Base-by-base conservation (phyloP, 257 asterid genomes). In the Mentha longifolia region DNA sequence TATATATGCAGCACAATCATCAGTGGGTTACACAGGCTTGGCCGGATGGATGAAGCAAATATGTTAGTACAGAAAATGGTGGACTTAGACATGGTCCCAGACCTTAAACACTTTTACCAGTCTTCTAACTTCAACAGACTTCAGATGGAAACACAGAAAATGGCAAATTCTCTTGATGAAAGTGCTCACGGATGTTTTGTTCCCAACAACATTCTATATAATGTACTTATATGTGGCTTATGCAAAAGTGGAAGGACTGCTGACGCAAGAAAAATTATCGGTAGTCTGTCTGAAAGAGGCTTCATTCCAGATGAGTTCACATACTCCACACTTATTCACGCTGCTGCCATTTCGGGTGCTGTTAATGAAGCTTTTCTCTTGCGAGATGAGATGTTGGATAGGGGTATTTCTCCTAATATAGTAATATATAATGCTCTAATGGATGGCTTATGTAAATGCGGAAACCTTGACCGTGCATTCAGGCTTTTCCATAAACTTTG, bases 291-390 rank as follows among this genome's bases (percentile, higher is more conserved):
- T 2, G 61, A 54, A 28, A 83, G 66, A 74, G 98, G 98, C 67
- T 92, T 95, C 74, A 49, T 77, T 54, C 97, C 99, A 45, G 96
- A 92, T 74, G 95, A 84, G 73, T 92, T 85, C 85, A 92, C 98
- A 4, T 92, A 95, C 79, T 86, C 89, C 57, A 77, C 92, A 73
- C 84, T 94, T 59, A 81, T 92, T 62, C 97, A 95, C 59, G 77
- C 92, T 71, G 80, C 86, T 22, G 80, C 87, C 9, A 43, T 86
- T 43, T 78, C 87, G 45, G 97, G 99, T 78, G 82, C 83, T 52
- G 77, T 88, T 66, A 70, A 85, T 78, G 92, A 87, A 77, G 99
- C 98, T 76, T 95, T 95, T 79, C 78, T 77, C 28, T 77, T 95
- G 74, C 87, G 97, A 47, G 94, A 95, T 65, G 95, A 92, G 80